These are phyloP conservation scores for Calonectria pauciramosa DNA, from an alignment of 2,329 filamentous ascomycete species.

Conservation along the genomic window DNA sequence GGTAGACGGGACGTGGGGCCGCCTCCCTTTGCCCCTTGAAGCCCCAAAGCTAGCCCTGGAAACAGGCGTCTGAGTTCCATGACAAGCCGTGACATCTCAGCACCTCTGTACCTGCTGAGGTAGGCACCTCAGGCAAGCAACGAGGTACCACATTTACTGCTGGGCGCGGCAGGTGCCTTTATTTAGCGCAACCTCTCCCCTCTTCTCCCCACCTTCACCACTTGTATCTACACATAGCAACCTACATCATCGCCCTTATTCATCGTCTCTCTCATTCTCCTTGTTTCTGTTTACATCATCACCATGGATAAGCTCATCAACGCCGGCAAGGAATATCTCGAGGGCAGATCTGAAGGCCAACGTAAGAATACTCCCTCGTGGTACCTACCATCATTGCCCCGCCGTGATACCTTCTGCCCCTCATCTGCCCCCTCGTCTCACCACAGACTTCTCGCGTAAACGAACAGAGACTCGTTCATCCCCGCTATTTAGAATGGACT, in stretches of 20 bases:
- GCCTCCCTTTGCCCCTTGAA: neutral
- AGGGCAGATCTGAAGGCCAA: constrained; percentile 46
- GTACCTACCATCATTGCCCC: constrained; percentile 36
- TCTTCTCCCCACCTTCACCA: constrained; percentile 16
- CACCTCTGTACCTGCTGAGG: neutral
- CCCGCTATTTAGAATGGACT: neutral
- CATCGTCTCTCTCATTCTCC: neutral
- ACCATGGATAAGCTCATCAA: constrained; percentile 56
- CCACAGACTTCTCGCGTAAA: neutral
- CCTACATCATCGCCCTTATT: neutral
- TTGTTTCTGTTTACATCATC: constrained; percentile 7
- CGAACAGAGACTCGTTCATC: neutral
- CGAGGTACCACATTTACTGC: neutral
- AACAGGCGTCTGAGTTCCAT: neutral
- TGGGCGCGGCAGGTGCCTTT: neutral
- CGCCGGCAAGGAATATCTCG: constrained; percentile 55
- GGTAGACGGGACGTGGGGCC: neutral
- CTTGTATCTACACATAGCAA: constrained; percentile 1
- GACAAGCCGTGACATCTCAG: neutral
- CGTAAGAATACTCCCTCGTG: constrained; percentile 37
- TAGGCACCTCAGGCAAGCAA: constrained; percentile 3
- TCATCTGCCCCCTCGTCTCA: constrained; percentile 9
- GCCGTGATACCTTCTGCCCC: constrained; percentile 36
- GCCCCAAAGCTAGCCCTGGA: neutral
- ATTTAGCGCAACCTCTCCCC: constrained; percentile 28